These are phyloP conservation scores for Yamadazyma triangularis DNA, from an alignment of 1,139 yeast species.

Conservation along the genomic window DNA sequence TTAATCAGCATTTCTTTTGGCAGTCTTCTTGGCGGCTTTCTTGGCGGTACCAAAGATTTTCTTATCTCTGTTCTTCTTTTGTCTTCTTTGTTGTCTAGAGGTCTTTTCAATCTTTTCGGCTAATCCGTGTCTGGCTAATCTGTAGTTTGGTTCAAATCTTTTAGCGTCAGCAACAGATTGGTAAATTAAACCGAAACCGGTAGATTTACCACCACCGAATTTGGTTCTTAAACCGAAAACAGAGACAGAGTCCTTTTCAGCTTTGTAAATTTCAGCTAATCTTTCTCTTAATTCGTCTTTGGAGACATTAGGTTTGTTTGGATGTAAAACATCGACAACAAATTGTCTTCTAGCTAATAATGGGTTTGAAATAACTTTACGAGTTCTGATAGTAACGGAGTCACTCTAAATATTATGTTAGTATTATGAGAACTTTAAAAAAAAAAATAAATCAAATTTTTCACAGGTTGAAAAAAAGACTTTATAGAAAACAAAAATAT, in stretches of 20 bases:
- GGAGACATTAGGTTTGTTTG: slow-evolving; percentile 98
- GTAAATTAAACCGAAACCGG: slow-evolving; percentile 99
- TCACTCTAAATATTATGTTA: slow-evolving; percentile 61
- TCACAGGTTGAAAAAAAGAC: too few relatives aligned
- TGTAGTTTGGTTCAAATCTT: slow-evolving; percentile 98
- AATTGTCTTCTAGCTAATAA: slow-evolving; percentile 99
- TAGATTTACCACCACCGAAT: slow-evolving; percentile 99
- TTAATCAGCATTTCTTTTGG: slow-evolving; percentile 61
- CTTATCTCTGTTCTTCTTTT: slow-evolving; percentile 99
- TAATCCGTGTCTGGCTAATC: slow-evolving; percentile 98
- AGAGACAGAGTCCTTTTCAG: slow-evolving; percentile 97
- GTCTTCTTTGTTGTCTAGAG: slow-evolving; percentile 99
- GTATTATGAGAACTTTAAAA: too few relatives aligned
- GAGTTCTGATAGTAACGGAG: slow-evolving; percentile 99
- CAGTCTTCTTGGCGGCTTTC: slow-evolving; percentile 90
- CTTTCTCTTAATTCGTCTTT: slow-evolving; percentile 99
- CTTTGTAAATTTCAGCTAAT: slow-evolving; percentile 94
- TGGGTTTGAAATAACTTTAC: slow-evolving; percentile 99
- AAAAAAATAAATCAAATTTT: too few relatives aligned
- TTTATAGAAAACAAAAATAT: too few relatives aligned
- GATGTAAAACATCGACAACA: slow-evolving; percentile 99
- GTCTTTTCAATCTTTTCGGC: slow-evolving; percentile 95
- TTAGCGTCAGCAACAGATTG: slow-evolving; percentile 97
- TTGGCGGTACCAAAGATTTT: slow-evolving; percentile 98
- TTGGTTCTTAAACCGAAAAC: slow-evolving; percentile 99